Conservation (phyloP, 75 land plant species). For the Chamaecyparis obtusa region DNA sequence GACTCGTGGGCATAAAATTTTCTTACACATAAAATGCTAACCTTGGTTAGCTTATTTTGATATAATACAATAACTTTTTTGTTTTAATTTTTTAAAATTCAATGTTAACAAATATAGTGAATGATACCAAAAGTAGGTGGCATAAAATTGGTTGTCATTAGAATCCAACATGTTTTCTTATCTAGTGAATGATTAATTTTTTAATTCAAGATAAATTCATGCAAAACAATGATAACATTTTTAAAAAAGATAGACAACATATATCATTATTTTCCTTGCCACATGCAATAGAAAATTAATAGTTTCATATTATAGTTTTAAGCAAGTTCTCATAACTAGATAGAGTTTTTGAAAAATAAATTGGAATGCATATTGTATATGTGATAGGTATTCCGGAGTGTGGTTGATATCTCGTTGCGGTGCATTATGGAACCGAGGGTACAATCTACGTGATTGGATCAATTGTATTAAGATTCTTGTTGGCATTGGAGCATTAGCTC, state of each 20-base stretch:
- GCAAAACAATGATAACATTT: background rate
- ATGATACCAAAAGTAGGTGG: background rate
- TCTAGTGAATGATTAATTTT: background rate
- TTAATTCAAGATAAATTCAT: background rate
- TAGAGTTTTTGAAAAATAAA: slow-evolving; percentile 5
- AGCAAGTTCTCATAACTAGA: background rate
- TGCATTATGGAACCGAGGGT: slow-evolving; percentile 32
- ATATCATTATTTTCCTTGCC: background rate
- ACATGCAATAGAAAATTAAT: background rate
- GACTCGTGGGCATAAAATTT: too few species aligned
- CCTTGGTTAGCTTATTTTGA: too few species aligned
- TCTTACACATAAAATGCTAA: too few species aligned
- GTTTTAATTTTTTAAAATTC: too few species aligned
- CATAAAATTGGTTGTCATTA: background rate
- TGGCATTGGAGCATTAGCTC: slow-evolving; percentile 50
- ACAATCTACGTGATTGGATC: slow-evolving; percentile 40
- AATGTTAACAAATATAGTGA: background rate
- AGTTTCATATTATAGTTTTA: background rate
- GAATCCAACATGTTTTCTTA: background rate
- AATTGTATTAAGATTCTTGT: slow-evolving; percentile 45
- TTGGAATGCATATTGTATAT: background rate
- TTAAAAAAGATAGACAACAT: background rate
- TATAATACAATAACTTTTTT: too few species aligned
- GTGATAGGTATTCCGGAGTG: slow-evolving; percentile 79
- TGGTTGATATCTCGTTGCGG: slow-evolving; percentile 87